Evolutionary conservation across 129 eudicot genomes (phyloP).

Genomic region (Cynara cardunculus): DNA sequence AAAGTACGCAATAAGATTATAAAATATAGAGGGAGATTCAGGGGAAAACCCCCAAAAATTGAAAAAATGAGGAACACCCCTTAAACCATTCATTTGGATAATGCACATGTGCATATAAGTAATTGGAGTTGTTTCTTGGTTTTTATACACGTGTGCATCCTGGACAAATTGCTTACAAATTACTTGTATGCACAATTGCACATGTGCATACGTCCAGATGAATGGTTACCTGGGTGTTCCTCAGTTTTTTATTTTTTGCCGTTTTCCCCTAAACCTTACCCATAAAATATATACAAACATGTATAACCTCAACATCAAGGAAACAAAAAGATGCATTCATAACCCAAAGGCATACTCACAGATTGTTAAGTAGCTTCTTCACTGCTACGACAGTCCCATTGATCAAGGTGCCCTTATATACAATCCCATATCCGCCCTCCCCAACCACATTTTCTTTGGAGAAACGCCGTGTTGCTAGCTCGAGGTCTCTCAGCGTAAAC

Average conservation of each 20-base stretch:
- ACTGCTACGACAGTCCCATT: constrained; percentile 94
- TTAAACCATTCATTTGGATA: not conserved
- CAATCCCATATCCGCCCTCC: constrained; percentile 98
- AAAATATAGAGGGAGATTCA: not conserved
- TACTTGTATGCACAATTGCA: not conserved
- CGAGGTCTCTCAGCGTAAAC: constrained; percentile 95
- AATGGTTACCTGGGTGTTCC: not conserved
- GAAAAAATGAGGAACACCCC: not conserved
- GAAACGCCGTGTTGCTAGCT: constrained; percentile 68
- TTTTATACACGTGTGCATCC: too few relatives aligned
- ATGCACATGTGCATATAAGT: not conserved
- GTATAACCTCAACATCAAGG: constrained; percentile 5
- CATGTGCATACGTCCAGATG: not conserved
- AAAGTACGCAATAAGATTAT: constrained; percentile 2
- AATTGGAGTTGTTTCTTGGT: too few relatives aligned
- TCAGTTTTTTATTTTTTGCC: not conserved
- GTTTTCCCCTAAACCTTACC: not conserved
- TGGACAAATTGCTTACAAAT: too few relatives aligned
- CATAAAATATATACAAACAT: too few relatives aligned
- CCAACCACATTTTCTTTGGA: constrained; percentile 73
- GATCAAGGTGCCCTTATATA: constrained; percentile 63
- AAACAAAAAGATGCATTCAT: not conserved
- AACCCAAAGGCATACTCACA: constrained; percentile 45
- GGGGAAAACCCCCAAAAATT: not conserved
- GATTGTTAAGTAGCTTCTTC: constrained; percentile 86